phyloP scores from a whole-genome alignment of 148 eudicot genomes.

The Rhododendron ovatum region DNA sequence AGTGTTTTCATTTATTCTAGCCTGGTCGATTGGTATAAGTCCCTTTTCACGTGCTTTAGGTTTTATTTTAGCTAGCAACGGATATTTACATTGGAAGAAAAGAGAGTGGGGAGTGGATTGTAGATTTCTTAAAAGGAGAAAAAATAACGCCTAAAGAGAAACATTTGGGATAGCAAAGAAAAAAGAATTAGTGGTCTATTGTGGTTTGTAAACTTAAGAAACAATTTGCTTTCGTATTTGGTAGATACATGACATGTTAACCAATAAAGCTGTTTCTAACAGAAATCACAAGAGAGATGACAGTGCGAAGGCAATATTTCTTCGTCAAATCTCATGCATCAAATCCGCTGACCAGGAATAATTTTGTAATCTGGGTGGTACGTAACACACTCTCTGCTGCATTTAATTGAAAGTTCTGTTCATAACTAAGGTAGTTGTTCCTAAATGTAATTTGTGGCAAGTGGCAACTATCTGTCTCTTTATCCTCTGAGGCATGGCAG shows the following conservation, averaged over 20 bases:
- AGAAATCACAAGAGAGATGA: constrained; percentile 83
- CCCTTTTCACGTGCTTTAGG: neutral
- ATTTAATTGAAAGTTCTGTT: constrained; percentile 4
- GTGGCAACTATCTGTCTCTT: neutral
- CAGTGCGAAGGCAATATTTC: constrained; percentile 75
- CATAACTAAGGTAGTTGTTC: neutral
- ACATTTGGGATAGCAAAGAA: neutral
- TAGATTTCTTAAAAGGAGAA: neutral
- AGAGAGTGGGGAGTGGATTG: neutral
- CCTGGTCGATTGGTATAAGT: neutral
- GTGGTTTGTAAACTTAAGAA: neutral
- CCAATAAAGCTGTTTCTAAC: constrained; percentile 15
- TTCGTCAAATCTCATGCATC: constrained; percentile 75
- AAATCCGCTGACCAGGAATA: constrained; percentile 52
- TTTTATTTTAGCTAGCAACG: neutral
- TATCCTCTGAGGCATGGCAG: neutral
- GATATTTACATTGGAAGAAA: neutral
- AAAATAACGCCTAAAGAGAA: neutral
- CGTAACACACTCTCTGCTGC: constrained; percentile 18
- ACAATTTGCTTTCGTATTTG: neutral
- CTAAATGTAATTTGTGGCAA: neutral
- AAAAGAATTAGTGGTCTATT: neutral
- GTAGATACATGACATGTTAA: neutral
- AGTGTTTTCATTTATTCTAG: neutral
- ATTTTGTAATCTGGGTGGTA: constrained; percentile 82